Percentiles rank a stretch among this genome's conserved stretches.
Evolutionary conservation across 2,329 filamentous ascomycete species (phyloP).

Genomic region (Pseudogymnoascus sp.): DNA sequence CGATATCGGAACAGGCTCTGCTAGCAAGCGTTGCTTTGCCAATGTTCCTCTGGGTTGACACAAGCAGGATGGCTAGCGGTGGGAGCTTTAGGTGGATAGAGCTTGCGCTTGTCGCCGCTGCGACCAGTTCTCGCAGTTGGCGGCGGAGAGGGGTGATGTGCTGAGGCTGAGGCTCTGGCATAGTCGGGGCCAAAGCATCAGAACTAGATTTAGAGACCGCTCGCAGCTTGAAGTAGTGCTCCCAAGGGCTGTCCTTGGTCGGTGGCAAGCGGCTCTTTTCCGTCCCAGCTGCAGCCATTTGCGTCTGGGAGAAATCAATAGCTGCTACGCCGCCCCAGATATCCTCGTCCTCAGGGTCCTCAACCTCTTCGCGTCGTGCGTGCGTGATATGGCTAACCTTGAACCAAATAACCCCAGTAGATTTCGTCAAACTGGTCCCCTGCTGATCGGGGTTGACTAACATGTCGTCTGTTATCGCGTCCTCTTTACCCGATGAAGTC

Average conservation of each 20-base stretch:
- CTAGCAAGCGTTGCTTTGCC: conserved; percentile 78
- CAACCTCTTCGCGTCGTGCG: conserved; percentile 43
- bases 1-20: conserved; percentile 78
- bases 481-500: conserved; percentile 48
- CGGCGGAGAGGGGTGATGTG: conserved; percentile 57
- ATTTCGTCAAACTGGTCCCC: conserved; percentile 35
- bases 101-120: conserved; percentile 79
- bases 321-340: conserved; percentile 81
- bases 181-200: conserved; percentile 32
- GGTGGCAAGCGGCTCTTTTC: conserved; percentile 76
- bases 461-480: conserved; percentile 64
- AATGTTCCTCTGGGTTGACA: conserved; percentile 87
- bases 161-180: conserved; percentile 39
- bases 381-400: conserved; percentile 69
- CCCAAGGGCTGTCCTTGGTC: conserved; percentile 72
- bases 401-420: conserved; percentile 76
- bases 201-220: conserved; percentile 49
- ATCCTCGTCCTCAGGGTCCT: conserved; percentile 57
- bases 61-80: conserved; percentile 78
- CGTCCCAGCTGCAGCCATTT: conserved; percentile 86
- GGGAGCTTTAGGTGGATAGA: conserved; percentile 84
- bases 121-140: conserved; percentile 75
- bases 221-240: conserved; percentile 79
- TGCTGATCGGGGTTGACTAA: conserved; percentile 45
- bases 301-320: conserved; percentile 79